phyloP scores from a whole-genome alignment of 139 green algal genomes.

The Volvox reticuliferus region DNA sequence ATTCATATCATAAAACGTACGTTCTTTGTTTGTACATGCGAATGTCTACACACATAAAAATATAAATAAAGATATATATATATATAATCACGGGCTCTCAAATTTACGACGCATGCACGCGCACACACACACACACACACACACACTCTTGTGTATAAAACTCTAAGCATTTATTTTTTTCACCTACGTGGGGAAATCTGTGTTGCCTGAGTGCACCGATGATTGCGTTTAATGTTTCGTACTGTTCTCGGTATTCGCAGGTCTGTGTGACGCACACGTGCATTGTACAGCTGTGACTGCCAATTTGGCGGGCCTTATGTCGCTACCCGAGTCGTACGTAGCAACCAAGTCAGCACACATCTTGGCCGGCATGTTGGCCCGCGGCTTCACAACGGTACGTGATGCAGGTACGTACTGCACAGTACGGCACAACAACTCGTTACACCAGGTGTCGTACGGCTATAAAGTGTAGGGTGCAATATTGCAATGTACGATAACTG shows the following conservation, averaged over 20 bases:
- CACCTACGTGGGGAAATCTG: too few species aligned
- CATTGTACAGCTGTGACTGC: conserved; percentile 74
- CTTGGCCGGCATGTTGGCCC: conserved; percentile 73
- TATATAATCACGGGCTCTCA: too few species aligned
- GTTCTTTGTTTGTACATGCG: too few species aligned
- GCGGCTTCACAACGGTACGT: conserved; percentile 80
- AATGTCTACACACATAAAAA: background rate
- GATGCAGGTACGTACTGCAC: conserved; percentile 52
- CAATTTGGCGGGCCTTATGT: conserved; percentile 67
- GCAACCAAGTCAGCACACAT: conserved; percentile 54
- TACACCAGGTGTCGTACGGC: too few species aligned
- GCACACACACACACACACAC: too few species aligned
- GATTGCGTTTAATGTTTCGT: too few species aligned
- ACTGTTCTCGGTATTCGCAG: background rate
- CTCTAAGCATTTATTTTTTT: too few species aligned
- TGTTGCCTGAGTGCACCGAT: too few species aligned
- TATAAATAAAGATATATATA: background rate
- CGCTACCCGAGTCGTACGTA: conserved; percentile 64
- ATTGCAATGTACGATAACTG: too few species aligned
- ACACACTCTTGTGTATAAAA: background rate
- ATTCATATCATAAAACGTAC: background rate
- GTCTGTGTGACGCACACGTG: conserved; percentile 76
- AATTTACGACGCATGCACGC: too few species aligned
- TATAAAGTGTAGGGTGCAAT: too few species aligned
- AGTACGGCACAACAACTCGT: background rate